These are phyloP conservation scores for Pouteria campechiana DNA, from an alignment of 179 eudicot genomes.

Conservation along the genomic window DNA sequence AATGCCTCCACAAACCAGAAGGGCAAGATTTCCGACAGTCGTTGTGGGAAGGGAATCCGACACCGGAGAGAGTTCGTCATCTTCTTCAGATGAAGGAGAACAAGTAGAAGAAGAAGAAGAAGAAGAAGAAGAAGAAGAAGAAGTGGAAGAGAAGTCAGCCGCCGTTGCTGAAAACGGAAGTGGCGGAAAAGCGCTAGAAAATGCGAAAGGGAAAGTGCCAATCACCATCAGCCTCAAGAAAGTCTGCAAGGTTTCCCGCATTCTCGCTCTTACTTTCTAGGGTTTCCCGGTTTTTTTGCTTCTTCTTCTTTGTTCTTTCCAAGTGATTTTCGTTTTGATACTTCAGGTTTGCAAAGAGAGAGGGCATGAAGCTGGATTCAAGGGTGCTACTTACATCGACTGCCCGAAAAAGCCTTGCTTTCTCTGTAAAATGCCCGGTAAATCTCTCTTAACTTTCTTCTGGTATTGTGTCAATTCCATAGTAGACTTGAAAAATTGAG, in stretches of 20 bases:
- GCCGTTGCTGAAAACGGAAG: conserved; percentile 13
- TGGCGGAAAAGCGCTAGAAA: conserved; percentile 26
- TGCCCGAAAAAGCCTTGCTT: conserved; percentile 98
- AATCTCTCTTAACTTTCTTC: conserved; percentile 1
- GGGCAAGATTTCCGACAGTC: conserved; percentile 35
- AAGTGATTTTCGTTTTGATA: background rate
- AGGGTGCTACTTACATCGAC: conserved; percentile 91
- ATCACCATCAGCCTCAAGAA: conserved; percentile 70
- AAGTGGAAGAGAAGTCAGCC: conserved; percentile 6
- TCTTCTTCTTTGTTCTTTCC: background rate
- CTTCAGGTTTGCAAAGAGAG: conserved; percentile 69
- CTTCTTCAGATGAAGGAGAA: conserved; percentile 32
- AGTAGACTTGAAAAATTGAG: too few relatives aligned
- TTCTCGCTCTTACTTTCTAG: background rate
- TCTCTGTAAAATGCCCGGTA: conserved; percentile 96
- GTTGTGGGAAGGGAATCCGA: conserved; percentile 56
- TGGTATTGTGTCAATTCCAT: too few relatives aligned
- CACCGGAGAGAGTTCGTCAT: conserved; percentile 48
- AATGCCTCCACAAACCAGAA: conserved; percentile 57
- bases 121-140: conserved; percentile 4
- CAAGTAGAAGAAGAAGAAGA: conserved; percentile 17
- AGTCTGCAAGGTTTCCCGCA: conserved; percentile 49
- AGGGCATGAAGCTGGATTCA: conserved; percentile 97
- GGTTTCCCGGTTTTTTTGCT: background rate
- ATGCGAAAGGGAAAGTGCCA: too few relatives aligned